phyloP scores from a whole-genome alignment of 148 eudicot species.

The Camellia japonica region DNA sequence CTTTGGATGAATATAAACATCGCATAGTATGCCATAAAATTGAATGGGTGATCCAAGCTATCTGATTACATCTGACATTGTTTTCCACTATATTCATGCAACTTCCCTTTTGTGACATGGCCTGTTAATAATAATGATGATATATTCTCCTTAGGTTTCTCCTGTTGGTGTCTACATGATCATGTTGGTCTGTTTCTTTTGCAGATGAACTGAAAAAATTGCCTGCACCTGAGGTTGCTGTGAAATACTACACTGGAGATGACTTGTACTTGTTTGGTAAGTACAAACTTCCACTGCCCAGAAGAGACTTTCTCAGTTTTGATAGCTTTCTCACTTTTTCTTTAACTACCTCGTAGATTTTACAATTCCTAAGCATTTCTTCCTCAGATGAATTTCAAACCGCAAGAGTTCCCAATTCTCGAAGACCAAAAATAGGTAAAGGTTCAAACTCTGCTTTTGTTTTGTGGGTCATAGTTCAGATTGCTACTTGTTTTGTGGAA shows the following conservation, averaged over 20 bases:
- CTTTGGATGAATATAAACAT: background rate
- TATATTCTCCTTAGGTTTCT: background rate
- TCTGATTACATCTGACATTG: background rate
- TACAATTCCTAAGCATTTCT: constrained; percentile 1
- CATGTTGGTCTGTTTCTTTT: background rate
- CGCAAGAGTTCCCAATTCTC: constrained; percentile 71
- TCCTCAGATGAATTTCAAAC: constrained; percentile 94
- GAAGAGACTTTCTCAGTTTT: no score
- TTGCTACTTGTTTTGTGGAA: background rate
- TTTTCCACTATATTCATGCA: background rate
- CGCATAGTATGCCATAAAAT: background rate
- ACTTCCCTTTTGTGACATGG: background rate
- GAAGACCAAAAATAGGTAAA: constrained; percentile 89
- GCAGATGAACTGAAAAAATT: constrained; percentile 71
- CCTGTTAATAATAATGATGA: background rate
- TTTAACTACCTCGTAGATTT: constrained; percentile 14
- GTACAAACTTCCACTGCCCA: constrained; percentile 19
- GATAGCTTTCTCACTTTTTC: background rate
- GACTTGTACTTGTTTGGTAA: constrained; percentile 96
- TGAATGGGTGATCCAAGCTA: background rate
- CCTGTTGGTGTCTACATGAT: background rate
- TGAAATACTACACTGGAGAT: constrained; percentile 81
- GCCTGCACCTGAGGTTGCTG: constrained; percentile 84
- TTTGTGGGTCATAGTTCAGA: background rate
- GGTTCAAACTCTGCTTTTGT: background rate